Base-by-base conservation (phyloP, 176 grass and related monocot genomes). In the Oryza officinalis region DNA sequence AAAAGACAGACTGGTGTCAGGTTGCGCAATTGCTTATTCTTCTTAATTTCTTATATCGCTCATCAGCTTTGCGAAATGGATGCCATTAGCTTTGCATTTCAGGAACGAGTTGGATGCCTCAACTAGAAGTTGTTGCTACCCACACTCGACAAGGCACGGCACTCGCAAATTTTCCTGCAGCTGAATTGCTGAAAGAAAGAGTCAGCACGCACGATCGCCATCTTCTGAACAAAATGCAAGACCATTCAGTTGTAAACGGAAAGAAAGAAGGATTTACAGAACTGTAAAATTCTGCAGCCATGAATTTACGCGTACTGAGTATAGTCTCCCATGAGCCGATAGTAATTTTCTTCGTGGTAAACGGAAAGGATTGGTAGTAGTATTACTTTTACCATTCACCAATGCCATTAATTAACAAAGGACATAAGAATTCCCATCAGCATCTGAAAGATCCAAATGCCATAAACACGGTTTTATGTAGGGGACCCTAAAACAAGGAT, bases 81-180 rank as follows among this genome's bases (percentile, higher is more conserved):
- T 67, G 44, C n/a, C 76, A 63, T 75, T 59, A 44, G 75, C 64
- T 81, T 67, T 69, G 64, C 33, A 75, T 33, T 47, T 71, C 35
- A 74, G 79, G 70, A 82, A 81, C 66, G 73, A 83, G 79, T 83
- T 78, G 83, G 83, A 90, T 86, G 44, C 83, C 83, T 86, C 74
- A 90, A 86, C 84, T 68, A 4, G 74, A 73, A 25, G 88, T 72
- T 68, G 77, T 38, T 78, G 88, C 75, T 66, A 78, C 41, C 59
- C 17, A 74, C 88, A 74, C 78, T 65, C 57, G n/a, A 25, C 27
- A 70, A 45, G 65, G 44, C 87, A 81, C 41, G 65, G 41, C 65
- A 65, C 87, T 85, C 6, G 59, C 57, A 75, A 67, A 50, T 41
- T 63, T 52, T 60, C 20, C 59, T 64, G 73, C 77, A 38, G 37